These are phyloP conservation scores for Lichtheimia ornata DNA, from an alignment of 371 early-diverging fungal species.

Conservation along the genomic window DNA sequence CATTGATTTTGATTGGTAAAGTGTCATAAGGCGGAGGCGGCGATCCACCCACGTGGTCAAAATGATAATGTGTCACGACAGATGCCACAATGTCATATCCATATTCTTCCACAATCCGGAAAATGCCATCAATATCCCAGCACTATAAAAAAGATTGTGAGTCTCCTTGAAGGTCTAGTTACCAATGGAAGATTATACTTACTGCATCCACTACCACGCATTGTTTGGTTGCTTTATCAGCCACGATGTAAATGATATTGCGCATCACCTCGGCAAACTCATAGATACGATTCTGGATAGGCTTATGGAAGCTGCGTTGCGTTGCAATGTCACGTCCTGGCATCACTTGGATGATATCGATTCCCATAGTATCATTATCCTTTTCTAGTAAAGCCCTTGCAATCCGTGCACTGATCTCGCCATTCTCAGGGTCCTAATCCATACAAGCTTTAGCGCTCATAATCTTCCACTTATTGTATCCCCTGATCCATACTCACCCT, in stretches of 20 bases:
- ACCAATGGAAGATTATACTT: constrained; percentile 8
- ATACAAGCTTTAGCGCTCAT: too few species aligned
- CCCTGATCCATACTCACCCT: constrained; percentile 23
- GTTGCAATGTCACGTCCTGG: constrained; percentile 73
- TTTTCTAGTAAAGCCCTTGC: constrained; percentile 57
- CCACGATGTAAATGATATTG: constrained; percentile 82
- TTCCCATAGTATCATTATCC: constrained; percentile 56
- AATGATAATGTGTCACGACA: constrained; percentile 80
- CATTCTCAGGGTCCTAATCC: constrained; percentile 54
- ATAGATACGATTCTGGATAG: constrained; percentile 74
- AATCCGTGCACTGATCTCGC: constrained; percentile 52
- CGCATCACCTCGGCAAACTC: constrained; percentile 81
- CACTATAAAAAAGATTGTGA: constrained; percentile 46
- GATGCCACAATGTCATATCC: constrained; percentile 72
- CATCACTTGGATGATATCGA: constrained; percentile 67
- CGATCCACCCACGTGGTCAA: constrained; percentile 76
- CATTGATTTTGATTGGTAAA: constrained; percentile 78
- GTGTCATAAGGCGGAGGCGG: constrained; percentile 86
- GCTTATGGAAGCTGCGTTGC: constrained; percentile 48
- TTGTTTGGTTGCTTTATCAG: constrained; percentile 61
- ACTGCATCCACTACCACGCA: constrained; percentile 83
- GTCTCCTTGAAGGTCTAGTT: background rate
- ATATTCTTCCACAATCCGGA: constrained; percentile 57
- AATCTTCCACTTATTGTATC: too few species aligned
- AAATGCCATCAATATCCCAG: constrained; percentile 86